Evolutionary conservation across 768 basidiomycete genomes (phyloP).

Genomic region (Psilocybe subaeruginosa): DNA sequence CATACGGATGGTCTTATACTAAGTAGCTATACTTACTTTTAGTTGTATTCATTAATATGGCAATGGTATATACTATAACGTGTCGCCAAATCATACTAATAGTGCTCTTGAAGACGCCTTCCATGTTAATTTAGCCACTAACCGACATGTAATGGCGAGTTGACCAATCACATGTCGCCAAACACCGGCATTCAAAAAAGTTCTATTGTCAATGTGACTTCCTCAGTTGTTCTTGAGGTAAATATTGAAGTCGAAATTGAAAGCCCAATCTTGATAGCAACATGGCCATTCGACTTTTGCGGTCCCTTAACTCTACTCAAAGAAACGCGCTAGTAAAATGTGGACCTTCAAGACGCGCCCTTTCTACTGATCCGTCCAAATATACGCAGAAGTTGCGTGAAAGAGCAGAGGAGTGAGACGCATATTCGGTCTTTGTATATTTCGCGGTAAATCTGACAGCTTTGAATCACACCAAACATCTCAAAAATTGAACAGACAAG

Average conservation of each 20-base stretch:
- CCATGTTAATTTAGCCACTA: too few species aligned
- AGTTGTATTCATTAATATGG: too few species aligned
- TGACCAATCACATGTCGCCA: background rate
- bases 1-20: too few species aligned
- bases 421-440: conserved; percentile 13
- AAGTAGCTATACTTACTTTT: background rate
- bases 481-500: conserved; percentile 37
- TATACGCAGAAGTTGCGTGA: conserved; percentile 73
- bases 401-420: conserved; percentile 62
- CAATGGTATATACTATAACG: too few species aligned
- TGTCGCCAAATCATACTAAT: too few species aligned
- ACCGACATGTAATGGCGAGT: background rate
- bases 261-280: background rate
- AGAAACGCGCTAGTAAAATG: background rate
- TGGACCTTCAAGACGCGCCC: background rate
- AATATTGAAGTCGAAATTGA: too few species aligned
- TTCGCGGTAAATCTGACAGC: conserved; percentile 15
- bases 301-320: conserved; percentile 1
- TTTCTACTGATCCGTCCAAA: conserved; percentile 34
- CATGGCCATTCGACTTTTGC: conserved; percentile 16
- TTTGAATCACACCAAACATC: background rate
- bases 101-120: background rate
- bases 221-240: too few species aligned
- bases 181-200: background rate
- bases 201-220: background rate